A percentile compares a stretch with the other conserved stretches of the same genome.
phyloP scores from a whole-genome alignment of 495 filamentous ascomycete genomes.

The Talaromyces wortmannii region DNA sequence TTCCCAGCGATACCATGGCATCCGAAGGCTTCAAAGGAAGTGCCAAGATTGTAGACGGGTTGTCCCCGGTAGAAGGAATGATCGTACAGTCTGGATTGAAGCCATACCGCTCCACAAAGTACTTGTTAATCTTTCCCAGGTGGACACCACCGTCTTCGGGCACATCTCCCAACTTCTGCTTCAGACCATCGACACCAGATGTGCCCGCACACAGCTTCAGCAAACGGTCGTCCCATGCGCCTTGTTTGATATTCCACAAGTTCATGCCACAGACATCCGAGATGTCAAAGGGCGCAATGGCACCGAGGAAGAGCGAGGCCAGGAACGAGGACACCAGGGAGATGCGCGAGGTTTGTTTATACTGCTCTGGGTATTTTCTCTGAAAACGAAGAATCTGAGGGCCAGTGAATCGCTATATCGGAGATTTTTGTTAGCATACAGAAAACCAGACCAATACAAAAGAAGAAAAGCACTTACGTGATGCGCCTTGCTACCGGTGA shows the following conservation, averaged over 20 bases:
- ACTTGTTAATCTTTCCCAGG: conserved; percentile 65
- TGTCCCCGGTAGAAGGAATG: conserved; percentile 88
- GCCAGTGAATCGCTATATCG: conserved; percentile 82
- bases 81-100: conserved; percentile 71
- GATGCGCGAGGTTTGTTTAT: conserved; percentile 73
- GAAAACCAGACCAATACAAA: background rate
- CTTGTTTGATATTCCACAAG: conserved; percentile 79
- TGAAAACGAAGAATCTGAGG: conserved; percentile 90
- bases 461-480: conserved; percentile 57
- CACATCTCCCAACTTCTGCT: conserved; percentile 73
- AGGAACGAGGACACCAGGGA: conserved; percentile 94
- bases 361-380: conserved; percentile 70
- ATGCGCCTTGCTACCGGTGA: conserved; percentile 88
- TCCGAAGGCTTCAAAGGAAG: conserved; percentile 79
- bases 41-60: conserved; percentile 89
- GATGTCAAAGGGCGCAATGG: conserved; percentile 84
- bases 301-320: conserved; percentile 82
- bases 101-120: conserved; percentile 71
- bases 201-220: conserved; percentile 70
- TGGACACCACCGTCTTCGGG: conserved; percentile 71
- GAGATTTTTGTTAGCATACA: background rate
- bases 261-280: conserved; percentile 97
- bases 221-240: conserved; percentile 65
- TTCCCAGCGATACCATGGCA: conserved; percentile 90
- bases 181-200: conserved; percentile 59